Evolutionary conservation across 805 yeast genomes (phyloP), one percentile per base, ranked within the genome.

Genomic region (Scheffersomyces stipitis): DNA sequence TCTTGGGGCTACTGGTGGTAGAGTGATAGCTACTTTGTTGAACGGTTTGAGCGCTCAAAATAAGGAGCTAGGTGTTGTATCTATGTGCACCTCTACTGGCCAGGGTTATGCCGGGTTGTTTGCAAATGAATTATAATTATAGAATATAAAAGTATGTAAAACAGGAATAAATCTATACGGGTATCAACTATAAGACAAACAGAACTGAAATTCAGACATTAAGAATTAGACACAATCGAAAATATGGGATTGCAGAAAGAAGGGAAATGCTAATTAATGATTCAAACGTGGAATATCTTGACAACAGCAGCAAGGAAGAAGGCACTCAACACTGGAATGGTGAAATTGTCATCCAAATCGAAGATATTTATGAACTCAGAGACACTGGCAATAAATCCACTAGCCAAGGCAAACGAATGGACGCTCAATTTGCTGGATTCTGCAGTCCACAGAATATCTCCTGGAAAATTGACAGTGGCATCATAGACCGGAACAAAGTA

Each of bases 321-420:
- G 5, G 95, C 83, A 15, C 96, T 83, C 29, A 91, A 62, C 1
- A 87, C 87, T 5, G 99, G 99, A 41, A 93, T 91, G 31, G 98
- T 90, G 51, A 93, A 78, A 60, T 93, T 93, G 58, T 93, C 99
- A 61, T 93, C 99, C 62, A 90, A 66, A 28, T 78, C 80, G 40
- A 73, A 80, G 12, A 90, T 39, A 48, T 85, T 88, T 33, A 90
- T 76, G 20, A 89, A 87, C 69, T 93, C 99, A 31, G 95, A 81
- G 12, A 85, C 63, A 5, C 97, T 81, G 7, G 96, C 96, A 29
- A 88, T 78, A 14, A 88, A 51, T 0, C 98, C 99, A 48, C 83
- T 75, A 18, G 81, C 52, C 15, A 83, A 36, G 3, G 90, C 76
- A 41, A 81, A 69, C 2, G 63, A 53, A 28, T 66, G 69, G 30